These are phyloP conservation scores for Niveomyces coronatus DNA, from an alignment of 2,329 filamentous ascomycete genomes.

Conservation along the genomic window DNA sequence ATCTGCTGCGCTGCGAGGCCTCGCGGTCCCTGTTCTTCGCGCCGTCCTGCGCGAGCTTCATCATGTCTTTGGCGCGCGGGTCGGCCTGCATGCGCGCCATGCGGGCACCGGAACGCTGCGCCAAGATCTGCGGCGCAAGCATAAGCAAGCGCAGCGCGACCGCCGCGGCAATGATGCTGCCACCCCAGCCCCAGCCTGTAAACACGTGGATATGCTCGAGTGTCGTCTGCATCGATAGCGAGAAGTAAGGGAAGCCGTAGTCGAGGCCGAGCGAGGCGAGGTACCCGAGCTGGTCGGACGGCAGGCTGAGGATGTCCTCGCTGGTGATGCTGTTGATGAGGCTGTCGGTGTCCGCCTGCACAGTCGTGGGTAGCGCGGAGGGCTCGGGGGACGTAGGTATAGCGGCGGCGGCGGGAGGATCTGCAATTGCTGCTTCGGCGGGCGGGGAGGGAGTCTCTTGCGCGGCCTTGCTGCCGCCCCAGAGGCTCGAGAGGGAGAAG, in stretches of 20 bases:
- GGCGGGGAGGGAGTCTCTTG: constrained; percentile 11
- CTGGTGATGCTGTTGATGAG: constrained; percentile 27
- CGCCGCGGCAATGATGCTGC: constrained; percentile 56
- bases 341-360: constrained; percentile 21
- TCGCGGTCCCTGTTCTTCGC: constrained; percentile 32
- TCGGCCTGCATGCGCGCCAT: constrained; percentile 46
- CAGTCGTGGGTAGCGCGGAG: constrained; percentile 11
- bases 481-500: constrained; percentile 15
- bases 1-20: constrained; percentile 25
- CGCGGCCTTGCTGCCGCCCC: constrained; percentile 20
- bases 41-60: constrained; percentile 39
- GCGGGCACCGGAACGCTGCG: constrained; percentile 35
- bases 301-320: constrained; percentile 42
- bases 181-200: constrained; percentile 72
- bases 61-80: constrained; percentile 39
- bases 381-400: constrained; percentile 13
- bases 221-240: constrained; percentile 59
- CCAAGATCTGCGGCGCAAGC: constrained; percentile 46
- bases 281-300: constrained; percentile 68
- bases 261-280: constrained; percentile 75
- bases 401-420: constrained; percentile 13
- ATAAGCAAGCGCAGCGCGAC: constrained; percentile 53
- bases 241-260: constrained; percentile 68
- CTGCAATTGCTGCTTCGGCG: too few relatives aligned
- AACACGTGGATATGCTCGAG: constrained; percentile 78